Evolutionary conservation across 2,329 filamentous ascomycete genomes (phyloP).

Genomic region (Amauroascus verrucosus): DNA sequence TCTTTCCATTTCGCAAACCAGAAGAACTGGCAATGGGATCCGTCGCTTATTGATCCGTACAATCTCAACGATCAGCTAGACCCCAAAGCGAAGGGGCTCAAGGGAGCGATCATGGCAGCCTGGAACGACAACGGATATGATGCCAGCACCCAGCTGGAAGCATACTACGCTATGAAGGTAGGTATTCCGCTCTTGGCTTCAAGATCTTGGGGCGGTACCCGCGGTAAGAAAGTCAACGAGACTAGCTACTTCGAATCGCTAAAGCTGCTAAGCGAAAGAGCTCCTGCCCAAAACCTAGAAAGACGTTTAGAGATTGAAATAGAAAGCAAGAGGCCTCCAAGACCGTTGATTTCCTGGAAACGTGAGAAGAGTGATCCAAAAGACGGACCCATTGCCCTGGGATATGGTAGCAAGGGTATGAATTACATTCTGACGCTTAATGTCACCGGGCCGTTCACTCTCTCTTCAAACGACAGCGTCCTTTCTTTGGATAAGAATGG

Average conservation of each 20-base stretch:
- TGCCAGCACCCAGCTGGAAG: conserved; percentile 42
- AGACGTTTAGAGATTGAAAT: conserved; percentile 29
- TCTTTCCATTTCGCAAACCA: conserved; percentile 43
- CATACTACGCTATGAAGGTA: conserved; percentile 43
- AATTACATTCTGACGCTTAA: conserved; percentile 44
- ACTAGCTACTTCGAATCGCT: conserved; percentile 32
- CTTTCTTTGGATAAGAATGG: conserved; percentile 31
- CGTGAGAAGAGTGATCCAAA: conserved; percentile 19
- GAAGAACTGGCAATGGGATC: conserved; percentile 38
- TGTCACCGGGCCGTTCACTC: conserved; percentile 37
- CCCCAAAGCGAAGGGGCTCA: conserved; percentile 30
- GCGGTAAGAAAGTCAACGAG: conserved; percentile 34
- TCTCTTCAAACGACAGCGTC: conserved; percentile 37
- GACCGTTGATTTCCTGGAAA: conserved; percentile 26
- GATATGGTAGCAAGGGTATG: conserved; percentile 44
- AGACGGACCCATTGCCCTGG: conserved; percentile 30
- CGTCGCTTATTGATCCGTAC: conserved; percentile 42
- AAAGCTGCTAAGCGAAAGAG: conserved; percentile 33
- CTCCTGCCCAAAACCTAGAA: conserved; percentile 44
- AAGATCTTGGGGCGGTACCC: conserved; percentile 45
- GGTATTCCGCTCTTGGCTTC: conserved; percentile 44
- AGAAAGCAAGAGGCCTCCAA: conserved; percentile 29
- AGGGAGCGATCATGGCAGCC: conserved; percentile 42
- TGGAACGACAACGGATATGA: conserved; percentile 50
- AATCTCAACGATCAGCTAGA: conserved; percentile 42